Evolutionary conservation across 2,329 filamentous ascomycete genomes (phyloP).

Genomic region (Chlorencoelia australis): DNA sequence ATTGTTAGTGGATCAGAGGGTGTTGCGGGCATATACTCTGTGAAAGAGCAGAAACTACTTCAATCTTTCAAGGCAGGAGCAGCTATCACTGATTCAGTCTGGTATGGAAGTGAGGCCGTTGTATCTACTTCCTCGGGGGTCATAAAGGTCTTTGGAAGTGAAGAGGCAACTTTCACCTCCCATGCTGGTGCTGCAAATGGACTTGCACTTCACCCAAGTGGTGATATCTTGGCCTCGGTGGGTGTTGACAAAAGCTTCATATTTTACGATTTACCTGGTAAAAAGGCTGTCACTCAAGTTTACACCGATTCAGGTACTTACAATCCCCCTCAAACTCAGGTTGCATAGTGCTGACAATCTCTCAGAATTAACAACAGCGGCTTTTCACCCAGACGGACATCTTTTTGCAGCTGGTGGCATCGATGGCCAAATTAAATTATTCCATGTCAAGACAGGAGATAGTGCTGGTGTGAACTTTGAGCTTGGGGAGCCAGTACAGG

Average conservation of each 20-base stretch:
- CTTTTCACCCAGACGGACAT: slow-evolving; percentile 96
- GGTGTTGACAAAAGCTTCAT: slow-evolving; percentile 88
- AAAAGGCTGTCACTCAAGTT: slow-evolving; percentile 64
- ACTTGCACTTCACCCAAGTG: slow-evolving; percentile 72
- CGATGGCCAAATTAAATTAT: slow-evolving; percentile 76
- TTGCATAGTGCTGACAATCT: neutral
- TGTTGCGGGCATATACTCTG: slow-evolving; percentile 64
- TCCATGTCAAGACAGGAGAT: slow-evolving; percentile 71
- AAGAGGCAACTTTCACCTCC: slow-evolving; percentile 59
- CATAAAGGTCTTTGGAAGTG: slow-evolving; percentile 67
- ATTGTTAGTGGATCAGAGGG: slow-evolving; percentile 55
- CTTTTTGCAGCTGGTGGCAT: slow-evolving; percentile 77
- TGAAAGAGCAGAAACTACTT: slow-evolving; percentile 63
- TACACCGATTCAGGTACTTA: slow-evolving; percentile 70
- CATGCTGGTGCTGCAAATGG: slow-evolving; percentile 76
- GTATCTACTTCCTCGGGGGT: slow-evolving; percentile 35
- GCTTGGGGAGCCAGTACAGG: slow-evolving; percentile 59
- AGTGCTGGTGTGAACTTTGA: slow-evolving; percentile 61
- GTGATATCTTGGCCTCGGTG: slow-evolving; percentile 74
- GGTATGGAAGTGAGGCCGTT: slow-evolving; percentile 29
- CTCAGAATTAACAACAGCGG: slow-evolving; percentile 47
- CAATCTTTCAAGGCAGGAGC: slow-evolving; percentile 30
- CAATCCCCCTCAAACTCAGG: neutral
- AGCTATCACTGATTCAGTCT: slow-evolving; percentile 46
- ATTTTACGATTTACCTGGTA: slow-evolving; percentile 67